Conservation (phyloP, 2,329 filamentous ascomycete species). For the Phyllosticta ampelicida region DNA sequence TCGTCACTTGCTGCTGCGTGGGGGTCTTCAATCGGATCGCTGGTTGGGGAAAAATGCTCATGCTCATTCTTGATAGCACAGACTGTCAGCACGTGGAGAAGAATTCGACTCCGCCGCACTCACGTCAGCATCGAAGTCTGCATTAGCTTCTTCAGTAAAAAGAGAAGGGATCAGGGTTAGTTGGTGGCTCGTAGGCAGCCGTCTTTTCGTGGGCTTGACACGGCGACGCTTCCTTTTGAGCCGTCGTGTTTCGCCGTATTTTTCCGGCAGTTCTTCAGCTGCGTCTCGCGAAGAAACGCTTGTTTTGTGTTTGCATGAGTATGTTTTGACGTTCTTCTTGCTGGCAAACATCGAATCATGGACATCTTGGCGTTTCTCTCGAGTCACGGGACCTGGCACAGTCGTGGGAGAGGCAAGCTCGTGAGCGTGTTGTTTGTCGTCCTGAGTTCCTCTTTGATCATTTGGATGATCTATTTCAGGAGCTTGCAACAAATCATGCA, state of each 20-base stretch:
- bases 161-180: conserved; percentile 19
- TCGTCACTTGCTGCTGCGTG: background rate
- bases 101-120: conserved; percentile 1
- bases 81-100: background rate
- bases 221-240: background rate
- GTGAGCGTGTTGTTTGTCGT: background rate
- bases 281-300: background rate
- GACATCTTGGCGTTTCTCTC: background rate
- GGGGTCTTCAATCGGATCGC: conserved; percentile 8
- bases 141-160: background rate
- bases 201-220: conserved; percentile 13
- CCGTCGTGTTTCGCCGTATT: background rate
- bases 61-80: background rate
- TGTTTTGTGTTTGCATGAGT: background rate
- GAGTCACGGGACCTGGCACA: background rate
- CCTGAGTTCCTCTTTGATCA: background rate
- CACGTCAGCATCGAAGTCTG: conserved; percentile 7
- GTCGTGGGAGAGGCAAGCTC: background rate
- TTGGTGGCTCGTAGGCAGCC: conserved; percentile 16
- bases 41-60: background rate
- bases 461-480: background rate
- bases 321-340: background rate
- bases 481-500: background rate
- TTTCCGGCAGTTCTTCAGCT: background rate
- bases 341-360: background rate